phyloP scores from a whole-genome alignment of 805 yeast genomes.

The Osmozyma mogii region DNA sequence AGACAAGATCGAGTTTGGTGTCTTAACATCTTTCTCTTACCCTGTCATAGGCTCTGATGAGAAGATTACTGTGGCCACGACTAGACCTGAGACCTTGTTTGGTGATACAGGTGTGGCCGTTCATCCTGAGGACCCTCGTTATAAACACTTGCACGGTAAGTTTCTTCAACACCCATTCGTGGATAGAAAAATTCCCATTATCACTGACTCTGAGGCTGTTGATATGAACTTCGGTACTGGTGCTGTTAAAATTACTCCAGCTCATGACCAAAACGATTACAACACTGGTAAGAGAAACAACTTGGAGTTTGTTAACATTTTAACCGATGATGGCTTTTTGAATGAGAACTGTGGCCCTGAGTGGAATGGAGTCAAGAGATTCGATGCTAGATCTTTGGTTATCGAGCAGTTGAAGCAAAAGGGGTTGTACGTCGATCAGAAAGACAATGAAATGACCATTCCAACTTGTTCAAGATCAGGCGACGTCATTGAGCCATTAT shows the following conservation, averaged over 20 bases:
- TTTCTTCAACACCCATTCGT: slow-evolving; percentile 85
- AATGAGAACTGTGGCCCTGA: slow-evolving; percentile 86
- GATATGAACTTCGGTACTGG: slow-evolving; percentile 99
- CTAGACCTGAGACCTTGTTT: slow-evolving; percentile 97
- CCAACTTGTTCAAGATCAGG: slow-evolving; percentile 96
- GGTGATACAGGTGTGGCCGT: slow-evolving; percentile 99
- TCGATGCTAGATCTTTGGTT: slow-evolving; percentile 84
- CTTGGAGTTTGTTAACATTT: slow-evolving; percentile 80
- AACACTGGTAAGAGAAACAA: slow-evolving; percentile 90
- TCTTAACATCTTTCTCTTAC: slow-evolving; percentile 90
- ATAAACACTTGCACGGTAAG: slow-evolving; percentile 92
- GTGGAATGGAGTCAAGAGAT: slow-evolving; percentile 86
- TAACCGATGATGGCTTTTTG: slow-evolving; percentile 86
- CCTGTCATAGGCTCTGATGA: slow-evolving; percentile 82
- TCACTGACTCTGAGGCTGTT: slow-evolving; percentile 87
- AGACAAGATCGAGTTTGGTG: slow-evolving; percentile 91
- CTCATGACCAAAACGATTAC: slow-evolving; percentile 97
- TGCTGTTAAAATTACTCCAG: slow-evolving; percentile 98
- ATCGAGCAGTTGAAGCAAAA: slow-evolving; percentile 68
- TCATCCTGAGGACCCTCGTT: slow-evolving; percentile 91
- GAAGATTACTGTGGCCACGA: slow-evolving; percentile 86
- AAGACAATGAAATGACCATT: slow-evolving; percentile 92
- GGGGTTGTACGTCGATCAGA: slow-evolving; percentile 75
- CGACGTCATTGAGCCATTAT: slow-evolving; percentile 90
- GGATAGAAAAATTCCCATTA: slow-evolving; percentile 77